Conservation (phyloP, 495 filamentous ascomycete genomes). For the Neohortaea acidophila region DNA sequence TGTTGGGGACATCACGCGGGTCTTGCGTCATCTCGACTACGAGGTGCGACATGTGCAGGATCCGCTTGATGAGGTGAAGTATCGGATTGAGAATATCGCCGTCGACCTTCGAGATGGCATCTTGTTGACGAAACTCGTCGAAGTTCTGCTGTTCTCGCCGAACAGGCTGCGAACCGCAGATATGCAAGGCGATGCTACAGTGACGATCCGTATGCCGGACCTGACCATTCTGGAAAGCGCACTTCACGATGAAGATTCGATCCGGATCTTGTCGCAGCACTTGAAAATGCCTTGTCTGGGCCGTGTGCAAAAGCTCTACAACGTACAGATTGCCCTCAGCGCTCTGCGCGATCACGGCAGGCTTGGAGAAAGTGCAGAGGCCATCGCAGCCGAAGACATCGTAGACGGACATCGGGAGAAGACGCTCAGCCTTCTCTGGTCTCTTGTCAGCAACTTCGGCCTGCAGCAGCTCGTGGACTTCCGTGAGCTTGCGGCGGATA, state of each 20-base stretch:
- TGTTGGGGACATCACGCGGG: conserved; percentile 40
- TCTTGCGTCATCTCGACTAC: conserved; percentile 43
- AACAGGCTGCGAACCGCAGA: conserved; percentile 8
- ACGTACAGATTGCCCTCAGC: conserved; percentile 42
- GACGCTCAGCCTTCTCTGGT: conserved; percentile 48
- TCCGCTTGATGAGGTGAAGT: conserved; percentile 44
- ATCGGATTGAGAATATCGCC: conserved; percentile 44
- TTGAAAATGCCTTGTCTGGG: conserved; percentile 45
- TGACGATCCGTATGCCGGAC: conserved; percentile 29
- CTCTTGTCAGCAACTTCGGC: conserved; percentile 43
- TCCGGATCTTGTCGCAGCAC: conserved; percentile 39
- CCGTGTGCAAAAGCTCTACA: conserved; percentile 44
- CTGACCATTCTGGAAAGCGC: conserved; percentile 26
- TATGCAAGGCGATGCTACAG: conserved; percentile 18
- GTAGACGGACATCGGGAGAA: conserved; percentile 55
- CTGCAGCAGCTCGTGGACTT: conserved; percentile 40
- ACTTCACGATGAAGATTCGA: conserved; percentile 15
- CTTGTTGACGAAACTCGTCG: conserved; percentile 43
- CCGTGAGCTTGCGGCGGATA: conserved; percentile 38
- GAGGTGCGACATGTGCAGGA: conserved; percentile 39
- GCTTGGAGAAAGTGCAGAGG: conserved; percentile 19
- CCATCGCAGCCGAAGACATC: conserved; percentile 44
- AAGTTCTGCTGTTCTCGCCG: conserved; percentile 39
- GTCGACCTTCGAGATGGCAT: conserved; percentile 52
- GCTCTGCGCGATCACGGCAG: conserved; percentile 34